Percentiles rank a stretch among this genome's conserved stretches.
Evolutionary conservation across 352 stramenopile species (phyloP).

Genomic region (Globisporangium apiculatum): DNA sequence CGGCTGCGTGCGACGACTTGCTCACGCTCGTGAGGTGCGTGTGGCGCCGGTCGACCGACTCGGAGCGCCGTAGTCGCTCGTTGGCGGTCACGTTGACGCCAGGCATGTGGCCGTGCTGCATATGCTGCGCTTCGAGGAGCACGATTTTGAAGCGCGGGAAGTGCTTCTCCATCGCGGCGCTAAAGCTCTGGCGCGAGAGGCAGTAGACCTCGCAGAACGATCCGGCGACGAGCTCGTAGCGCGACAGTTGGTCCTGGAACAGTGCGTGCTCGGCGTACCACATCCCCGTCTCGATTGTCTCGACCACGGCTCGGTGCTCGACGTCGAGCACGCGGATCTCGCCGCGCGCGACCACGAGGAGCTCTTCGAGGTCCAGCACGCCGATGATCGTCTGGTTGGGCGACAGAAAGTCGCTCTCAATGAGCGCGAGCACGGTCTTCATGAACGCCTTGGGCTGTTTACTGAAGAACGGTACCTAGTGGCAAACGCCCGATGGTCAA

Average conservation of each 20-base stretch:
- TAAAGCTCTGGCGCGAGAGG: slow-evolving; percentile 13
- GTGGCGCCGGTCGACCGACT: slow-evolving; percentile 2
- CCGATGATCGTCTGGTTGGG: slow-evolving; percentile 15
- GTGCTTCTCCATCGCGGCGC: slow-evolving; percentile 7
- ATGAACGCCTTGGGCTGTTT: slow-evolving; percentile 15
- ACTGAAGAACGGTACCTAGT: slow-evolving; percentile 16
- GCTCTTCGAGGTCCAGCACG: slow-evolving; percentile 11
- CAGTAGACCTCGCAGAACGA: slow-evolving; percentile 23
- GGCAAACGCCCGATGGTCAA: no score
- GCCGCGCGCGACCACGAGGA: slow-evolving; percentile 13
- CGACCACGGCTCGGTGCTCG: slow-evolving; percentile 5
- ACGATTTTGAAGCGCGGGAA: slow-evolving; percentile 7
- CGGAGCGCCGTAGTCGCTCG: not conserved
- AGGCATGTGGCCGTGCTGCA: not conserved
- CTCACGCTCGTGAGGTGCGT: slow-evolving; percentile 14
- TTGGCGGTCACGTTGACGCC: no score
- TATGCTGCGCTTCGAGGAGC: slow-evolving; percentile 6
- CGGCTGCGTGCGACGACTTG: slow-evolving; percentile 7
- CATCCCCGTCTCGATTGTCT: slow-evolving; percentile 11
- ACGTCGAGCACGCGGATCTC: slow-evolving; percentile 16
- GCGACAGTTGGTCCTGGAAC: slow-evolving; percentile 14
- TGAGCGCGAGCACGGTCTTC: slow-evolving; percentile 7
- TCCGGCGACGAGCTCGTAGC: slow-evolving; percentile 15
- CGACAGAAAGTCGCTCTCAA: slow-evolving; percentile 18
- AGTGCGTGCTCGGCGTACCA: slow-evolving; percentile 18